Base-by-base conservation (phyloP, 1,139 yeast species). In the Williopsis jadinii region DNA sequence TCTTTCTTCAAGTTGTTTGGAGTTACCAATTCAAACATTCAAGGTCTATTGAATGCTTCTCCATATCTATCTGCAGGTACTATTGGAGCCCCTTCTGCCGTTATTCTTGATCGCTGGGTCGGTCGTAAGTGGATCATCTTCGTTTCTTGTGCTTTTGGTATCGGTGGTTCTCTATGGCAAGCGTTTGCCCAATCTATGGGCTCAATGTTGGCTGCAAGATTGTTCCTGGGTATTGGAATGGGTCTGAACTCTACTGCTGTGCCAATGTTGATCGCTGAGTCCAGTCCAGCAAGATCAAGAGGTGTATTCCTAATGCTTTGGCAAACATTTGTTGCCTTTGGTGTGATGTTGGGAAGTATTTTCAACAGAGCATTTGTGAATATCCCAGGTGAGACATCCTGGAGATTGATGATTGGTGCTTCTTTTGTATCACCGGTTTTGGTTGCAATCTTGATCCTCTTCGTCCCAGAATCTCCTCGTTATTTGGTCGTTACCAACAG, bases 1-100 rank as follows among this genome's bases (percentile, higher is more conserved):
- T 72, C 70, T 47, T 75, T 68, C 51, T 74, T 75, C 4, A 52
- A 50, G 15, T 50, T 52, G 34, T 62, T 70, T 46, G 64, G 66
- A 1, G 60, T 73, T 28, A 55, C 62, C 11, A 49, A 56, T 12
- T 45, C 62, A 50, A 65, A 64, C 37, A 58, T 70, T 40, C 66
- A 67, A 52, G 80, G 80, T n/a, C 61, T 72, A 46, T 62, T 73
- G 35, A 70, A 73, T 47, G 73, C 77, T 35, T 70, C 77, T 9
- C 80, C 80, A 3, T 74, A 74, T 49, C 62, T 74, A 34, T 66
- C 73, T 45, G 68, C 75, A 35, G 64, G 75, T 5, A 59, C 59
- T 14, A 55, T 74, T 43, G 71, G 76, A 11, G 69, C 77, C 52
- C 73, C 78, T 68, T 52, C 67, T 31, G 58, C 73, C 9, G 75